A percentile compares a stretch with the other conserved stretches of the same genome.
Evolutionary conservation across 140 eudicot species (phyloP).

Genomic region (Bidens hawaiensis): DNA sequence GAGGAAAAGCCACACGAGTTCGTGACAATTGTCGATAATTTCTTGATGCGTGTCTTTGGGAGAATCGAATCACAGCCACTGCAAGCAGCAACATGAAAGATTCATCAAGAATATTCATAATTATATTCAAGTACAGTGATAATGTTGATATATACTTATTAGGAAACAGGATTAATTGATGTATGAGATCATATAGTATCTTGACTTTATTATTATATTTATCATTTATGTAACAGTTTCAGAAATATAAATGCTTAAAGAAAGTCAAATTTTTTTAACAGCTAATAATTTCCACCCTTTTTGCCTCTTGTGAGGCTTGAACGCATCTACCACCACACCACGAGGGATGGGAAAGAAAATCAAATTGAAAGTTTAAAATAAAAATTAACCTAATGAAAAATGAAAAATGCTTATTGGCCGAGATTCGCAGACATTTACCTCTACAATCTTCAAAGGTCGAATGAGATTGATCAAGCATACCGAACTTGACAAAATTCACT

Average conservation of each 20-base stretch:
- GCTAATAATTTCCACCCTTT: too few relatives aligned
- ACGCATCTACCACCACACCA: too few relatives aligned
- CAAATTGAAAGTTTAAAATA: background rate
- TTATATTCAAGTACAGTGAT: background rate
- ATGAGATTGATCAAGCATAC: too few relatives aligned
- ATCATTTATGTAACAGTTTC: background rate
- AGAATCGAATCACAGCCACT: constrained; percentile 36
- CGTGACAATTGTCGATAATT: constrained; percentile 52
- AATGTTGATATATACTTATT: background rate
- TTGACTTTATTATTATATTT: background rate
- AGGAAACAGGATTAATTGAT: background rate
- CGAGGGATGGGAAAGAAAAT: too few relatives aligned
- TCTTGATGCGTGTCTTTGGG: constrained; percentile 43
- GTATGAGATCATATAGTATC: background rate
- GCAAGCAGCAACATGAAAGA: constrained; percentile 41
- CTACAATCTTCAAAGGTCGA: too few relatives aligned
- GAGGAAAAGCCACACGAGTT: constrained; percentile 82
- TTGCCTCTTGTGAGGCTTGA: too few relatives aligned
- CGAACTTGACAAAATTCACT: background rate
- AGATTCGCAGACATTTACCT: too few relatives aligned
- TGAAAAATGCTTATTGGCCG: background rate
- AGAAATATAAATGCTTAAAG: background rate
- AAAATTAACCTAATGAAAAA: background rate
- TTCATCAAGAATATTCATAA: background rate
- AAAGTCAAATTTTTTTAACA: too few relatives aligned